Base-by-base conservation (phyloP, 192 early-diverging fungal genomes). In the Phycomyces nitens region DNA sequence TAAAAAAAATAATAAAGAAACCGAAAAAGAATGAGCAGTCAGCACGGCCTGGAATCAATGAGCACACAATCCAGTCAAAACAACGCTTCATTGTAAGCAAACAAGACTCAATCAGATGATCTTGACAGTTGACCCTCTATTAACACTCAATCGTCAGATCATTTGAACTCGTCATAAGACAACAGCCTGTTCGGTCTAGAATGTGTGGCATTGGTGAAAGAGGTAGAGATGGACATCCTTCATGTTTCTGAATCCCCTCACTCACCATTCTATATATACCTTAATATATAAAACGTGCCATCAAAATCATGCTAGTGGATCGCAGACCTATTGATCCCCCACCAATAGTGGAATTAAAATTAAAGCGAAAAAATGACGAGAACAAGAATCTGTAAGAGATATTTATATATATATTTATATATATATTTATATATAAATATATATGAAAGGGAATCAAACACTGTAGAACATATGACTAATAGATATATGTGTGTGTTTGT, bases 161-260 rank as follows among this genome's bases (percentile, higher is more conserved):
- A 20, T 84, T 82, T 69, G 72, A 71, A 53, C 75, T 92, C 49
- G 82, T 87, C 56, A 77, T 92, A 27, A 74, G 88, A 22, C 93
- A 95, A 68, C 88, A 93, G 77, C 93, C 93, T 44, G 90, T 92
- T 77, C 93, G 90, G 76, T 92, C 90, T 22, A 82, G 93, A 62
- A 95, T 93, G 91, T 95, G 93, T 66, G 93, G 93, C 53, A 90
- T 92, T 68, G 93, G 93, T 53, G 93, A 92, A 74, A 91, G 92
- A 84, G 89, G 90, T 89, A 82, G 70, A 76, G 62, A n/a, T 61
- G 11, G 2, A 52, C 18, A 15, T 54, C 21, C 18, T 29, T 56
- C 15, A 7, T 22, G 44, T 39, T 22, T 15, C 34, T 6, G 1
- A 10, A 22, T 34, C 38, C 10, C 11, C 15, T 8, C 27, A 38